These are phyloP conservation scores for Saturnispora ahearnii DNA, from an alignment of 805 yeast genomes.

Conservation along the genomic window DNA sequence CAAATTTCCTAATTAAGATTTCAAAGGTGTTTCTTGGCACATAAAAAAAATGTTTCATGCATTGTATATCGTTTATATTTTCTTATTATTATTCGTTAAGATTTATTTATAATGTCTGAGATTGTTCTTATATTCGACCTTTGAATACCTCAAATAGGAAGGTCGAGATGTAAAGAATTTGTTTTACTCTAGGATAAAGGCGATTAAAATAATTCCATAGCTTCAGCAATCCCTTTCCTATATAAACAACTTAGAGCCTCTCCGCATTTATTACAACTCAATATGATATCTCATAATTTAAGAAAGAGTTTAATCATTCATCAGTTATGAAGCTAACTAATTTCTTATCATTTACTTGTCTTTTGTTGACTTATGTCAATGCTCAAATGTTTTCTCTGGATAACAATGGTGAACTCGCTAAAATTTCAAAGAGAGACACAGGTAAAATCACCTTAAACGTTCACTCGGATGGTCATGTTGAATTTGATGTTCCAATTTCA, in stretches of 20 bases:
- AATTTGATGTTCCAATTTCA: constrained; percentile 13
- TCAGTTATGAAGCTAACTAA: neutral
- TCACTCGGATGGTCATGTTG: constrained; percentile 4
- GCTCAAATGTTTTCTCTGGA: neutral
- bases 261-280: neutral
- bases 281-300: neutral
- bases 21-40: neutral
- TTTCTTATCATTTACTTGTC: neutral
- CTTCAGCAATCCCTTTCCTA: neutral
- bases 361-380: neutral
- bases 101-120: neutral
- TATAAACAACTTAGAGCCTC: neutral
- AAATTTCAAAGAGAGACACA: neutral
- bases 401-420: neutral
- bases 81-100: neutral
- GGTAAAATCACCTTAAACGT: neutral
- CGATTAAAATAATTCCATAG: neutral
- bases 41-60: neutral
- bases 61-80: neutral
- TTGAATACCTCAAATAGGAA: constrained; percentile 3
- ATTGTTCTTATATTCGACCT: neutral
- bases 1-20: neutral
- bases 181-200: neutral
- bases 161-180: neutral
- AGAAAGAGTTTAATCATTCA: neutral